These are phyloP conservation scores for Prunus armeniaca DNA, from an alignment of 306 rosid species.

Conservation along the genomic window DNA sequence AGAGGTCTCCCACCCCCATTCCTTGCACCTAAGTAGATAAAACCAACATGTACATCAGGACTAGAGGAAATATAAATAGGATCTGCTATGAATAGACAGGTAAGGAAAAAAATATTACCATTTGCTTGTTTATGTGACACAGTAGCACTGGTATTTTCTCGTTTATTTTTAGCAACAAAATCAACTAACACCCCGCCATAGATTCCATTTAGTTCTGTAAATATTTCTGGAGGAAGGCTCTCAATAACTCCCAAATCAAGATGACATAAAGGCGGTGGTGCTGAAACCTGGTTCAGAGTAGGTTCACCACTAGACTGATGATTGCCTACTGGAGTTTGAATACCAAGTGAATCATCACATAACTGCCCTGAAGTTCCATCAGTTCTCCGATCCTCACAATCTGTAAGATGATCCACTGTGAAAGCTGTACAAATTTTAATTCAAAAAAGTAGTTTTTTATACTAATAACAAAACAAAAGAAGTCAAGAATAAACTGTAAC, in stretches of 20 bases:
- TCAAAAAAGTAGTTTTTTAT: not conserved
- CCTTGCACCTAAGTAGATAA: conserved; percentile 34
- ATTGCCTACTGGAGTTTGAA: conserved; percentile 36
- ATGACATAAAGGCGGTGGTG: conserved; percentile 64
- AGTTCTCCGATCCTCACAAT: conserved; percentile 29
- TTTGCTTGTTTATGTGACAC: conserved; percentile 23
- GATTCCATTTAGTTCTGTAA: conserved; percentile 70
- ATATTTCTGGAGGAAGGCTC: conserved; percentile 81
- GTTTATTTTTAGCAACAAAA: conserved; percentile 51
- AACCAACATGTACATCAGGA: conserved; percentile 21
- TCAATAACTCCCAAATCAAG: conserved; percentile 80
- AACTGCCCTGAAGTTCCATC: conserved; percentile 28
- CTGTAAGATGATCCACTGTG: conserved; percentile 33
- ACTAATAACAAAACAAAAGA: not conserved
- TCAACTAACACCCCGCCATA: conserved; percentile 73
- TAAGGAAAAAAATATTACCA: conserved; percentile 31
- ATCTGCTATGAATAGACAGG: conserved; percentile 4
- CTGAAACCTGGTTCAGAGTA: conserved; percentile 32
- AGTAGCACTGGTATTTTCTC: conserved; percentile 27
- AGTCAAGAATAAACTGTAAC: not conserved
- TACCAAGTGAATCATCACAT: conserved; percentile 30
- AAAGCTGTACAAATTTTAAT: not conserved
- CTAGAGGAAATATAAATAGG: conserved; percentile 3
- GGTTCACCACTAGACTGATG: conserved; percentile 38
- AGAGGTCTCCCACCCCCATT: conserved; percentile 28